Evolutionary conservation across 2,329 filamentous ascomycete species (phyloP).

Genomic region (Colletotrichum sp.): DNA sequence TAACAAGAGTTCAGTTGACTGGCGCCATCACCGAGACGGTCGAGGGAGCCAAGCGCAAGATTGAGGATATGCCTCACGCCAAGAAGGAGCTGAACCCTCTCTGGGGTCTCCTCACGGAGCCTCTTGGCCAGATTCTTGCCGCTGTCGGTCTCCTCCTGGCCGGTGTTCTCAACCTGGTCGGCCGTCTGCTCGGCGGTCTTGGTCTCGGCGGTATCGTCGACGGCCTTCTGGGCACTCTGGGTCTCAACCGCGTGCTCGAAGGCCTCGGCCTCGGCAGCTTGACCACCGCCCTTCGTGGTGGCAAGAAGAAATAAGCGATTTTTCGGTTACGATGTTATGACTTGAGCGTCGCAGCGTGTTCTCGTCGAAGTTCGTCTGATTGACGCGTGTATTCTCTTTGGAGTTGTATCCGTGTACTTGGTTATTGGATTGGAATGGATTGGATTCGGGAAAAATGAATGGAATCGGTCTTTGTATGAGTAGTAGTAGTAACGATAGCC

Average conservation of each 20-base stretch:
- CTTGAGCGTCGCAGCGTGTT: not conserved
- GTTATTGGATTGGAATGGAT: not conserved
- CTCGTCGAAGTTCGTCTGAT: not conserved
- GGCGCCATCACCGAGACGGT: constrained; percentile 82
- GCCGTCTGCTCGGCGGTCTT: constrained; percentile 78
- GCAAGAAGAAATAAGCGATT: constrained; percentile 33
- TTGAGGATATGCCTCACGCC: constrained; percentile 89
- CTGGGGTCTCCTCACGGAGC: constrained; percentile 83
- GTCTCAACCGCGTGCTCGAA: constrained; percentile 76
- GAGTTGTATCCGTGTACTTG: not conserved
- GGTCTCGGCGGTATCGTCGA: constrained; percentile 84
- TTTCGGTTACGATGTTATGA: not conserved
- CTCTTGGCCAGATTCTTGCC: constrained; percentile 89
- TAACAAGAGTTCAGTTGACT: constrained; percentile 62
- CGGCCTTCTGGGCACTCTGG: constrained; percentile 77
- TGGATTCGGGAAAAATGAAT: not conserved
- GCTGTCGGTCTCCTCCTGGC: constrained; percentile 83
- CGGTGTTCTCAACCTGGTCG: constrained; percentile 85
- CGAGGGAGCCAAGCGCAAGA: constrained; percentile 86
- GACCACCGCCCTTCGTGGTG: constrained; percentile 37
- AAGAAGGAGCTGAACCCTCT: constrained; percentile 95
- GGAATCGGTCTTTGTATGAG: constrained; percentile 3
- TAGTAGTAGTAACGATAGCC: not conserved
- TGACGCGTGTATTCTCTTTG: not conserved
- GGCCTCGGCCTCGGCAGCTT: constrained; percentile 69